These are phyloP conservation scores for Linum tenue DNA, from an alignment of 345 rosid genomes.

Conservation along the genomic window DNA sequence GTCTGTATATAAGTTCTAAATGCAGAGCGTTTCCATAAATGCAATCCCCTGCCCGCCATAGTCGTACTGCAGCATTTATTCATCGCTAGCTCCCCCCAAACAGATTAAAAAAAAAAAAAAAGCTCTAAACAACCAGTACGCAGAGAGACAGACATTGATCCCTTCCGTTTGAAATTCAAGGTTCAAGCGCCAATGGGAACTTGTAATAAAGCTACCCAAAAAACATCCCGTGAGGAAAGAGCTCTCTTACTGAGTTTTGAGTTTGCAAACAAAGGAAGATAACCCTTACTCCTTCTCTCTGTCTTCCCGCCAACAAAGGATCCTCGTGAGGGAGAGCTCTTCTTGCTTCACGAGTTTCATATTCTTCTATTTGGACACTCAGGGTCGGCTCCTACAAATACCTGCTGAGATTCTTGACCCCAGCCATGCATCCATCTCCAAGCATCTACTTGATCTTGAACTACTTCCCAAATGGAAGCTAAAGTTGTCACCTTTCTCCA, in stretches of 20 bases:
- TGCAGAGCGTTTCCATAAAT: not conserved
- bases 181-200: too few relatives aligned
- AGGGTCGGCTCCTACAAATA: constrained; percentile 46
- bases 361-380: constrained; percentile 22
- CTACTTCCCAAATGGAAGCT: constrained; percentile 28
- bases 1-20: too few relatives aligned
- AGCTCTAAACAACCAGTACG: too few relatives aligned
- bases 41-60: not conserved
- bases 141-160: too few relatives aligned
- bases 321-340: constrained; percentile 95
- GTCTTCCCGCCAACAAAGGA: constrained; percentile 40
- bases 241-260: not conserved
- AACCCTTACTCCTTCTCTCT: constrained; percentile 2
- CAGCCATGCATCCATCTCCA: constrained; percentile 30
- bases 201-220: not conserved
- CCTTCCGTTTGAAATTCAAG: not conserved
- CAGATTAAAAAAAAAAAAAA: too few relatives aligned
- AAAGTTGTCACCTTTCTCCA: constrained; percentile 19
- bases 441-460: constrained; percentile 7
- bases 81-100: too few relatives aligned
- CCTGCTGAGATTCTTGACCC: constrained; percentile 24
- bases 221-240: not conserved
- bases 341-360: constrained; percentile 84
- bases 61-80: too few relatives aligned
- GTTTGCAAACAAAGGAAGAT: too few relatives aligned